phyloP scores from a whole-genome alignment of 441 rosid genomes.

The Erodium trifolium region DNA sequence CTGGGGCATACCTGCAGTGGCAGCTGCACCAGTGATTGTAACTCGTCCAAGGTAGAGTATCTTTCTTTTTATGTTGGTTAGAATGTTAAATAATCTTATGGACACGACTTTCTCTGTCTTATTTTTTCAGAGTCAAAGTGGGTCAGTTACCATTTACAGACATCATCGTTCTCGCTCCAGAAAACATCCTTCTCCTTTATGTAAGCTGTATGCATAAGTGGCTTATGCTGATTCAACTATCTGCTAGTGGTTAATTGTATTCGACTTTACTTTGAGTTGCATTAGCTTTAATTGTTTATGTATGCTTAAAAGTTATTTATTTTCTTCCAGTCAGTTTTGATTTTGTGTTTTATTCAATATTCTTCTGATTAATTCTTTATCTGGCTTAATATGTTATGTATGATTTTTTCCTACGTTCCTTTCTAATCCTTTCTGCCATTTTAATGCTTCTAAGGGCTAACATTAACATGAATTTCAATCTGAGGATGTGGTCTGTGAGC shows the following conservation, averaged over 20 bases:
- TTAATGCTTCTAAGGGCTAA: no score
- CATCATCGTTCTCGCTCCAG: slow-evolving; percentile 78
- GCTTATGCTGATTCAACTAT: slow-evolving; percentile 9
- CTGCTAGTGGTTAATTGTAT: slow-evolving; percentile 4
- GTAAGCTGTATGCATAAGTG: slow-evolving; percentile 44
- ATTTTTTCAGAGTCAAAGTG: slow-evolving; percentile 49
- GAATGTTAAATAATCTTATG: slow-evolving; percentile 15
- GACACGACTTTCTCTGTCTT: slow-evolving; percentile 14
- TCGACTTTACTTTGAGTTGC: neutral
- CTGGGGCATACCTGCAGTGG: slow-evolving; percentile 86
- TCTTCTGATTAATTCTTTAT: neutral
- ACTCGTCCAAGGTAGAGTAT: slow-evolving; percentile 69
- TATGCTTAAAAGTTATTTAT: neutral
- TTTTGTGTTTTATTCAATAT: neutral
- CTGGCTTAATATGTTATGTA: no score
- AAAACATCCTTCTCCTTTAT: slow-evolving; percentile 69
- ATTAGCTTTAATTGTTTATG: neutral
- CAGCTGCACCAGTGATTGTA: slow-evolving; percentile 81
- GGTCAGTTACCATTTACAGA: slow-evolving; percentile 68
- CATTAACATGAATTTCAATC: no score
- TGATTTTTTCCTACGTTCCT: no score
- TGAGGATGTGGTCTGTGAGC: no score
- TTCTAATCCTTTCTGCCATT: no score
- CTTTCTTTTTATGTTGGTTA: slow-evolving; percentile 10
- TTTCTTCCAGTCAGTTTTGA: neutral